phyloP scores from a whole-genome alignment of 495 filamentous ascomycete species.

The Staphylotrichum longicolle region DNA sequence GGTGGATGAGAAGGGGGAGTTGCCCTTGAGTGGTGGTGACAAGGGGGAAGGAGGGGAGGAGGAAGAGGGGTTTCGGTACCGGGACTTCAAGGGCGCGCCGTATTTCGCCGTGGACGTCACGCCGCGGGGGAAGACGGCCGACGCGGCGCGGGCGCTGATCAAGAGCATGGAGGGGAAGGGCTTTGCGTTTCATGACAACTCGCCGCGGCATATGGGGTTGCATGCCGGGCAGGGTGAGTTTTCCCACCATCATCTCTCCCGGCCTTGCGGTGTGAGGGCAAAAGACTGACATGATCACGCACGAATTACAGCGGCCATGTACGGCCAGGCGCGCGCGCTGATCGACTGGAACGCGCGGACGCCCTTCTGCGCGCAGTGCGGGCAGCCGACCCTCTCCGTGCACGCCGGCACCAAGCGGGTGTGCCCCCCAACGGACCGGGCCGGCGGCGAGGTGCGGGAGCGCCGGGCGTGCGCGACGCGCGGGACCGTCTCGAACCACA shows the following conservation, averaged over 20 bases:
- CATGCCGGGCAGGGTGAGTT: slow-evolving; percentile 44
- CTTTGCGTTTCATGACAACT: slow-evolving; percentile 23
- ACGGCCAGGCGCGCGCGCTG: slow-evolving; percentile 85
- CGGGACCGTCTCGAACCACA: slow-evolving; percentile 73
- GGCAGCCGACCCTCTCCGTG: slow-evolving; percentile 76
- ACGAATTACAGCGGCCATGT: slow-evolving; percentile 66
- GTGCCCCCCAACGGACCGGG: slow-evolving; percentile 76
- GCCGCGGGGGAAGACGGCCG: slow-evolving; percentile 57
- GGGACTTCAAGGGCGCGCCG: slow-evolving; percentile 67
- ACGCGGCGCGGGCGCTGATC: slow-evolving; percentile 53
- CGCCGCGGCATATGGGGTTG: slow-evolving; percentile 40
- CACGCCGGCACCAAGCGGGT: slow-evolving; percentile 88
- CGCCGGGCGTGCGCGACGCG: slow-evolving; percentile 74
- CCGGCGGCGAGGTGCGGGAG: slow-evolving; percentile 42
- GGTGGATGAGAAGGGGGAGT: slow-evolving; percentile 63
- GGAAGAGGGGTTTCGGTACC: slow-evolving; percentile 36
- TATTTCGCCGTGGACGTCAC: slow-evolving; percentile 91
- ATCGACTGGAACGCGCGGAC: slow-evolving; percentile 95
- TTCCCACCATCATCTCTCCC: not conserved
- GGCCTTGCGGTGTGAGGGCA: not conserved
- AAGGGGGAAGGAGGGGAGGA: not conserved
- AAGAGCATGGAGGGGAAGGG: slow-evolving; percentile 35
- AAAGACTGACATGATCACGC: slow-evolving; percentile 1
- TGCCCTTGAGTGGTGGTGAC: slow-evolving; percentile 12
- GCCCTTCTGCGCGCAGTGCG: slow-evolving; percentile 86